These are phyloP conservation scores for Volvox carteri DNA, from an alignment of 163 green algal species.

Conservation along the genomic window DNA sequence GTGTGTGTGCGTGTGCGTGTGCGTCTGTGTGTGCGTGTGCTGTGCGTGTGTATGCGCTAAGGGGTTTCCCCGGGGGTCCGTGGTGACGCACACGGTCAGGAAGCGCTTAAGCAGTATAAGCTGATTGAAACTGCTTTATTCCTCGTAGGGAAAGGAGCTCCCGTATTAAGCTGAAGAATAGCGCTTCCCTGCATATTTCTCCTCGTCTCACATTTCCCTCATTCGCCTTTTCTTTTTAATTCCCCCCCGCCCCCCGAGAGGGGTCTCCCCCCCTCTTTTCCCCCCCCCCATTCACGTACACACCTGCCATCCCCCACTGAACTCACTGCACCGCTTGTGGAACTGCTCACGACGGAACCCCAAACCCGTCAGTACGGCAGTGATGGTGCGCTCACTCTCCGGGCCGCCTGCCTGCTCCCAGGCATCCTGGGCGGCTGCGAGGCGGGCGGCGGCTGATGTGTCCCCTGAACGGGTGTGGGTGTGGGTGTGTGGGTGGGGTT, in stretches of 20 bases:
- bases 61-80: no score
- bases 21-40: no score
- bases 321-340: constrained; percentile 74
- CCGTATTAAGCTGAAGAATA: no score
- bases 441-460: constrained; percentile 39
- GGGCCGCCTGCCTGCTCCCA: constrained; percentile 78
- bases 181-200: no score
- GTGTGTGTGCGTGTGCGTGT: background rate
- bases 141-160: no score
- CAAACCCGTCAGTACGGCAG: constrained; percentile 82
- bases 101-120: no score
- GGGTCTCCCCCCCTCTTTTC: background rate
- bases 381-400: constrained; percentile 74
- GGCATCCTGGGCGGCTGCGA: constrained; percentile 70
- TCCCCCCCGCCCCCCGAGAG: background rate
- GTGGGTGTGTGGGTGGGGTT: background rate
- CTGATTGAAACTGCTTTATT: no score
- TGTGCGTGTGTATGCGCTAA: no score
- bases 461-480: constrained; percentile 46
- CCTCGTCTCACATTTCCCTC: no score
- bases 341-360: constrained; percentile 82
- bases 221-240: background rate
- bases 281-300: constrained; percentile 37
- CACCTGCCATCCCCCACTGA: constrained; percentile 89
- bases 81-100: no score